Evolutionary conservation across 2,329 filamentous ascomycete species (phyloP).

Genomic region (Fonsecaea erecta): DNA sequence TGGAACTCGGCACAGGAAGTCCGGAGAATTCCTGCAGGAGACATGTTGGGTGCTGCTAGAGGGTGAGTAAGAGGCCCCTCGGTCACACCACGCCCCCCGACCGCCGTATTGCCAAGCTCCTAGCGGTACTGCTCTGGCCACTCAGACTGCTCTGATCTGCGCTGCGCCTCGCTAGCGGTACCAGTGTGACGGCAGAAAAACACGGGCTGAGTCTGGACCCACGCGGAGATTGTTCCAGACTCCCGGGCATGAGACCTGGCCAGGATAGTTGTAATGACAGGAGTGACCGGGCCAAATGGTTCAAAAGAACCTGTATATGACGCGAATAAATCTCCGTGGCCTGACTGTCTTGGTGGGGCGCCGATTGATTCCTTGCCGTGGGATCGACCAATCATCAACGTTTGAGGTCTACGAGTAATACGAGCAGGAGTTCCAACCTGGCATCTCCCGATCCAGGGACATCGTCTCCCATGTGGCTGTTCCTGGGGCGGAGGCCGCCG

Average conservation of each 20-base stretch:
- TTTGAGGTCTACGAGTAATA: too few species aligned
- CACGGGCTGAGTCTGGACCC: constrained; percentile 15
- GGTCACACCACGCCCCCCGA: constrained; percentile 29
- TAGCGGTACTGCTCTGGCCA: background rate
- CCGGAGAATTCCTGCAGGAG: constrained; percentile 4
- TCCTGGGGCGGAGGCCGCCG: constrained; percentile 20
- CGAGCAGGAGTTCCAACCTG: background rate
- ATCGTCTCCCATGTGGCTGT: background rate
- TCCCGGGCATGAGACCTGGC: constrained; percentile 28
- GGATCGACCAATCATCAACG: constrained; percentile 6
- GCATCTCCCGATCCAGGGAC: background rate
- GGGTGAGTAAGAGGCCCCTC: constrained; percentile 19
- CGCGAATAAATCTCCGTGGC: constrained; percentile 8
- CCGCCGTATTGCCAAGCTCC: constrained; percentile 27
- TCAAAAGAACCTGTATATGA: constrained; percentile 4
- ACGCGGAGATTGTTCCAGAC: constrained; percentile 19
- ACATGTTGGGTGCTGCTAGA: background rate
- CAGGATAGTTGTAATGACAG: constrained; percentile 24
- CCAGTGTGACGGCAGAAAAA: constrained; percentile 7
- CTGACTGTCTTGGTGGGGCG: constrained; percentile 6
- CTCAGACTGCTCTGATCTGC: background rate
- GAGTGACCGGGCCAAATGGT: background rate
- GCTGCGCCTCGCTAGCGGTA: constrained; percentile 21
- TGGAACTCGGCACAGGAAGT: constrained; percentile 14
- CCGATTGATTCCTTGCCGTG: background rate